phyloP scores from a whole-genome alignment of 768 basidiomycete genomes.

The Lactarius sanguifluus region DNA sequence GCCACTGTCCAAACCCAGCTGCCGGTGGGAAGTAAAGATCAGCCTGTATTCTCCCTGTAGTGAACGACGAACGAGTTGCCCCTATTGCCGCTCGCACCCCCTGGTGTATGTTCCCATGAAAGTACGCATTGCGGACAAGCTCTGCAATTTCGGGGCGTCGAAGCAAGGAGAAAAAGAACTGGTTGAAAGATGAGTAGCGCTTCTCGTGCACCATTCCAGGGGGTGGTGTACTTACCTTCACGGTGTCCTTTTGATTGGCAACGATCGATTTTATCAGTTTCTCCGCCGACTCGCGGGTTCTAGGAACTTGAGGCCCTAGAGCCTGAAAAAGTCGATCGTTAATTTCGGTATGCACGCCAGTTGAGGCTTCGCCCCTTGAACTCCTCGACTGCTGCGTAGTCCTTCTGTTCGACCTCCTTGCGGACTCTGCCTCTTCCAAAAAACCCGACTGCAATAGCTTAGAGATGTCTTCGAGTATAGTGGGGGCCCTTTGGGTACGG shows the following conservation, averaged over 20 bases:
- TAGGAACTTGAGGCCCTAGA: constrained; percentile 11
- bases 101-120: constrained; percentile 14
- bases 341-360: no score
- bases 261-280: background rate
- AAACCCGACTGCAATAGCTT: background rate
- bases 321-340: background rate
- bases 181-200: background rate
- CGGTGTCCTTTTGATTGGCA: background rate
- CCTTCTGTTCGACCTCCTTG: background rate
- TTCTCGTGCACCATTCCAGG: background rate
- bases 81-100: background rate
- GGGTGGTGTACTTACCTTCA: constrained; percentile 1
- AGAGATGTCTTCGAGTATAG: constrained; percentile 4
- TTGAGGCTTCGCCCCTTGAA: no score
- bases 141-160: background rate
- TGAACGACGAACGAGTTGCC: background rate
- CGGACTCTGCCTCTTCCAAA: constrained; percentile 2
- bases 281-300: constrained; percentile 4
- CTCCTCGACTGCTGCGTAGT: no score
- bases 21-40: constrained; percentile 22
- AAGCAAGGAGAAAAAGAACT: background rate
- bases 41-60: constrained; percentile 1
- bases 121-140: constrained; percentile 8
- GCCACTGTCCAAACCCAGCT: constrained; percentile 17
- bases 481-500: constrained; percentile 3